Base-by-base conservation (phyloP, 2,329 filamentous ascomycete species). In the Decorospora gaudefroyi region DNA sequence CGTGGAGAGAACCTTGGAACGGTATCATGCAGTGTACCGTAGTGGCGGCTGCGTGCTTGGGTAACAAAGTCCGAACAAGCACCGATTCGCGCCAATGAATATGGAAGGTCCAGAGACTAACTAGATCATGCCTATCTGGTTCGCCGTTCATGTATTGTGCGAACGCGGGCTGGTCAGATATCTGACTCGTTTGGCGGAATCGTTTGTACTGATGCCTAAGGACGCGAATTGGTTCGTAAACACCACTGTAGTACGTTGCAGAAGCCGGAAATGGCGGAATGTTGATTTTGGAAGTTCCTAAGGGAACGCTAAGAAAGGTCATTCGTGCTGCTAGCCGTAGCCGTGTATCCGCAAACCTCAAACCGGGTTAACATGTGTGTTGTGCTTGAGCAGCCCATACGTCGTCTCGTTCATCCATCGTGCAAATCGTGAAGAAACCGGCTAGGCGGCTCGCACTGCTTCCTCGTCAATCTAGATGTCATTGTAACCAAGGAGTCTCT, bases 401-500 rank as follows among this genome's bases (percentile, higher is more conserved):
- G 12, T 52, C 57, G 46, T 64, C 42, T 55, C 37, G 45, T 47
- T 61, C 50, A 49, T 61, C 41, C 46, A 46, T 63, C 57, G 38
- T 60, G 30, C 28, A 42, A 40, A 42, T 62, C 53, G 30, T 57
- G 9, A 48, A 12, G 31, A 26, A 22, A 17, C 17, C 27, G 27
- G 16, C 25, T 9, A 10, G 26, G 17, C 22, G 13, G 6, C 25
- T 15, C 25, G 31, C n/a, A 8, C 32, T 17, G 28, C 17, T 23
- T 31, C 18, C 17, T 21, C 22, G 18, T 28, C 15, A 11, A 7
- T 23, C 57, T 43, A 78, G 27, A 78, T 70, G 56, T 78, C 76
- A 55, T 78, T 78, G 59, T 76, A 78, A 4, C 75, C 76, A 38
- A 78, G 59, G 29, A 77, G 69, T 21, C 72, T 65, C 62, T 75